A percentile compares a stretch with the other conserved stretches of the same genome.
These are phyloP conservation scores for Ceratobasidium sp. DNA, from an alignment of 1,284 basidiomycete species.

Conservation along the genomic window DNA sequence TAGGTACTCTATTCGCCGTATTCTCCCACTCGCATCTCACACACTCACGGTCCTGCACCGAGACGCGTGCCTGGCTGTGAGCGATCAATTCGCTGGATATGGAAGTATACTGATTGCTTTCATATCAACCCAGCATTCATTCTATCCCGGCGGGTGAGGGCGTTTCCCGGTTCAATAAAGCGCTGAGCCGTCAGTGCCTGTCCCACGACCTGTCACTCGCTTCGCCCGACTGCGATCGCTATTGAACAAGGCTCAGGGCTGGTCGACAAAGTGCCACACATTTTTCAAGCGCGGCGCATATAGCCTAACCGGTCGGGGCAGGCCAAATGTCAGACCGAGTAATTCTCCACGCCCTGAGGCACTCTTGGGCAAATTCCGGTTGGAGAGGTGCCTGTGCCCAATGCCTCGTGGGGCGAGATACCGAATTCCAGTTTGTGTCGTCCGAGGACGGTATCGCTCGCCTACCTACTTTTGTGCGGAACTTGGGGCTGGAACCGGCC, in stretches of 20 bases:
- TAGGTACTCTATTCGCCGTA: background rate
- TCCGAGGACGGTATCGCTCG: background rate
- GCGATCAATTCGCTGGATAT: conserved; percentile 9
- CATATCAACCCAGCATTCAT: no score
- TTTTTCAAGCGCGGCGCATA: background rate
- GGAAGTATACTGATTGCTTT: background rate
- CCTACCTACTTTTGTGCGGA: background rate
- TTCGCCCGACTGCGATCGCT: no score
- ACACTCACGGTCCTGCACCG: background rate
- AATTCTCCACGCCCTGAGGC: background rate
- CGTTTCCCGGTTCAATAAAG: no score
- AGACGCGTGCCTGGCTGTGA: background rate
- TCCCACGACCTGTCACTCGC: no score
- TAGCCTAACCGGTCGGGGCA: background rate
- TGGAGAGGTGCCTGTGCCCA: background rate
- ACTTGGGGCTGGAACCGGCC: conserved; percentile 17
- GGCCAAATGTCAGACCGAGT: background rate
- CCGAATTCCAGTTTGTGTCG: no score
- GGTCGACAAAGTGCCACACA: no score
- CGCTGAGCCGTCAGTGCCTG: no score
- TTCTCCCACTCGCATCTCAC: background rate
- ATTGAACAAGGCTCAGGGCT: no score
- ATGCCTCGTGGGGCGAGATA: background rate
- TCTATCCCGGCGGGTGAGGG: no score
- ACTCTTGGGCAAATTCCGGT: background rate